phyloP scores from a whole-genome alignment of 106 monocot species.

The Triglochin maritima region DNA sequence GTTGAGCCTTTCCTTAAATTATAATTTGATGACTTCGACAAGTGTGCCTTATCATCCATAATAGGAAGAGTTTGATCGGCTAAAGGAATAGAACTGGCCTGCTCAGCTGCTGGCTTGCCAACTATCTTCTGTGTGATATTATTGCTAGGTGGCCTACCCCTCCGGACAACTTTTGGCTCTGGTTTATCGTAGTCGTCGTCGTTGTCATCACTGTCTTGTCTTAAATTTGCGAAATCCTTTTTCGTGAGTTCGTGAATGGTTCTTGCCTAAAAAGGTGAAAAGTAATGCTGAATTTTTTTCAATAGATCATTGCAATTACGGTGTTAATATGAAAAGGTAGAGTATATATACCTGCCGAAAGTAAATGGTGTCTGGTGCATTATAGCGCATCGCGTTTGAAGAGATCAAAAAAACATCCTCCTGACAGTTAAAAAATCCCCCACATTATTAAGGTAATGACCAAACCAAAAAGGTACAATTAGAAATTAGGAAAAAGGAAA shows the following conservation, averaged over 20 bases:
- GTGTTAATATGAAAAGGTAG: background rate
- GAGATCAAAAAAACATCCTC: conserved; percentile 68
- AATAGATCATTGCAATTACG: background rate
- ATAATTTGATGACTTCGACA: conserved; percentile 18
- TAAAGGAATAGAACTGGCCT: conserved; percentile 27
- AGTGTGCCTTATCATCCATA: conserved; percentile 13
- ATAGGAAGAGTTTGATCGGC: conserved; percentile 27
- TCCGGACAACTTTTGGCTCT: conserved; percentile 42
- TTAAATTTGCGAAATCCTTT: conserved; percentile 82
- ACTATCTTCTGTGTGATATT: conserved; percentile 33
- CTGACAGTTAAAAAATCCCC: conserved; percentile 23
- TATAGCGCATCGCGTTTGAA: conserved; percentile 87
- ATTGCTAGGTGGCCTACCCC: conserved; percentile 74
- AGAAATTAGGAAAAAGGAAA: background rate
- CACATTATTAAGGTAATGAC: too few species aligned
- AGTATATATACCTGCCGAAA: conserved; percentile 55
- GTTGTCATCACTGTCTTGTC: conserved; percentile 47
- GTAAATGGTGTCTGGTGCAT: conserved; percentile 75
- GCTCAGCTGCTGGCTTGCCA: conserved; percentile 25
- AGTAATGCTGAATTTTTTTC: background rate
- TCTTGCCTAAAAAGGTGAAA: conserved; percentile 43
- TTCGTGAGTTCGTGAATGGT: conserved; percentile 83
- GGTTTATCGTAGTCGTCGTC: conserved; percentile 30
- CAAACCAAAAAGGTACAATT: too few species aligned
- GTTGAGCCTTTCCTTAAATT: conserved; percentile 20